Base-by-base conservation (phyloP, 179 eudicot genomes). In the Silene noctiflora region DNA sequence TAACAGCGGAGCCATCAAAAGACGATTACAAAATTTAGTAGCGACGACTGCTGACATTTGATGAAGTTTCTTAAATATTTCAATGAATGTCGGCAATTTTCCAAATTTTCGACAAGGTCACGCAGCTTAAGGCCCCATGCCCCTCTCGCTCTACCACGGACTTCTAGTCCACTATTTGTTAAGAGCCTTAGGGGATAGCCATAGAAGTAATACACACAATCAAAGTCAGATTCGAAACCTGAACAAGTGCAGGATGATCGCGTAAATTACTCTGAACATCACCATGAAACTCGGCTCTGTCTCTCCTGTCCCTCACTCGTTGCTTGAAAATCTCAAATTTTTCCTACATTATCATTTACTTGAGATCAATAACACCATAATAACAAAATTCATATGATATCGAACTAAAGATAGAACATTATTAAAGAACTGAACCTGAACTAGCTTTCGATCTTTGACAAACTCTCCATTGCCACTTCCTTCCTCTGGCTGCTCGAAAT, bases 301-400 rank as follows among this genome's bases (percentile, higher is more conserved):
- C 39, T 61, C 65, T 48, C 20, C 74, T 73, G 17, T 46, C 56
- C 13, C 39, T 78, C 69, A 84, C 61, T 44, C 75, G 73, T 31
- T 84, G 67, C 74, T 76, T 73, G 68, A 81, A 81, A 16, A 55
- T 6, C 76, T 81, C 81, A 55, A 76, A 84, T 56, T 73, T 84
- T 56, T 78, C 86, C 86, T 81, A 39, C 53, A 78, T 19, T 68
- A 20, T 42, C 21, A 68, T 2, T 11, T 74, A 51, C 58, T 12
- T 16, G 1, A 39, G 22, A 0, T 12, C 31, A 35, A 6, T 16
- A 35, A 7, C 6, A 42, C 11, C 13, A 20, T 74, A 21, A 12
- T n/a, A 13, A 13, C 1, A 12, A 51, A 60, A 24, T 33, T 16
- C 35, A 44, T 17, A 17, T 19, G 9, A 59, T 20, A 14, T 33